Conservation (phyloP, 2,329 filamentous ascomycete species). For the Cryphonectria naterciae region DNA sequence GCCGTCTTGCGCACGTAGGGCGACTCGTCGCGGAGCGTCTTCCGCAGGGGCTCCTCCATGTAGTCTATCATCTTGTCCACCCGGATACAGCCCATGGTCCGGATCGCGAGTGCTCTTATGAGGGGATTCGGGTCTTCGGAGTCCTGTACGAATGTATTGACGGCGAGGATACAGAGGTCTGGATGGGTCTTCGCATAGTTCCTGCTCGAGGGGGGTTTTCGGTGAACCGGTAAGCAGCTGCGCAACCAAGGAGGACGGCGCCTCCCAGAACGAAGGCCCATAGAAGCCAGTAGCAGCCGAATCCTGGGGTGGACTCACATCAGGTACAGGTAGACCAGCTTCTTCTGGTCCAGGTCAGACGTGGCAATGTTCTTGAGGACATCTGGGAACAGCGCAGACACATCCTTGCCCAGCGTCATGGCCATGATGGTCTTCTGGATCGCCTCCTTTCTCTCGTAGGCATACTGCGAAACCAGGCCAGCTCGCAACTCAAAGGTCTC, state of each 20-base stretch:
- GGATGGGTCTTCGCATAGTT: slow-evolving; percentile 99
- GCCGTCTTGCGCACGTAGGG: slow-evolving; percentile 98
- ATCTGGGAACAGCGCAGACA: slow-evolving; percentile 94
- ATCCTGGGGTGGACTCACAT: slow-evolving; percentile 66
- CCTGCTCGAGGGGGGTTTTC: slow-evolving; percentile 52
- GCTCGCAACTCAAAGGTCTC: slow-evolving; percentile 97
- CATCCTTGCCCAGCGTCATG: slow-evolving; percentile 98
- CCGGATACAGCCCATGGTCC: slow-evolving; percentile 97
- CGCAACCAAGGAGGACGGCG: slow-evolving; percentile 16
- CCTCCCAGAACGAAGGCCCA: not conserved
- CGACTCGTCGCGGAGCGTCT: slow-evolving; percentile 95
- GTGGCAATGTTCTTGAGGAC: slow-evolving; percentile 99
- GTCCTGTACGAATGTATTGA: slow-evolving; percentile 99
- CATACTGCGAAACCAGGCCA: slow-evolving; percentile 97
- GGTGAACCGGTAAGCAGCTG: slow-evolving; percentile 31
- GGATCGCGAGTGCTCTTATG: slow-evolving; percentile 89
- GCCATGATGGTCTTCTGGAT: slow-evolving; percentile 99
- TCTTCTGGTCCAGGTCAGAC: slow-evolving; percentile 94
- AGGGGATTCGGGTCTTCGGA: slow-evolving; percentile 98
- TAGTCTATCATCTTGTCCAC: slow-evolving; percentile 99
- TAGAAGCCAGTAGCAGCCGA: not conserved
- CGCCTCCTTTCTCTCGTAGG: slow-evolving; percentile 97
- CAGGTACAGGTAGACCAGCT: slow-evolving; percentile 96
- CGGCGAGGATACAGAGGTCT: slow-evolving; percentile 95
- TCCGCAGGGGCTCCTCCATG: slow-evolving; percentile 96